phyloP scores from a whole-genome alignment of 257 asterid species.

The Solanum raphanifolium region DNA sequence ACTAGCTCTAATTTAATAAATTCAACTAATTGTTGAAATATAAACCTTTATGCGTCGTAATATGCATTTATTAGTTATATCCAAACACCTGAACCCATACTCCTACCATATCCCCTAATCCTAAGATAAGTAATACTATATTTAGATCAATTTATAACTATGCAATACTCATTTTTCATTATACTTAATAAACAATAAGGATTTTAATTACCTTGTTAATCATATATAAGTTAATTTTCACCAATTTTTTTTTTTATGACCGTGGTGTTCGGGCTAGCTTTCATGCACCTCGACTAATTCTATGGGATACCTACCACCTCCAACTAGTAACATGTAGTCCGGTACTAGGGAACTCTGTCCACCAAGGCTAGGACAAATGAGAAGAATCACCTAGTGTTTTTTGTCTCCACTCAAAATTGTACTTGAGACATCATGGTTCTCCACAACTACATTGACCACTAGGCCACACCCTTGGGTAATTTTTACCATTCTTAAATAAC shows the following conservation, averaged over 20 bases:
- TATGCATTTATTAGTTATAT: background rate
- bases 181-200: background rate
- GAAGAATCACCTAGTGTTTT: too few relatives aligned
- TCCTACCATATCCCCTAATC: background rate
- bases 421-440: too few relatives aligned
- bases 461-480: background rate
- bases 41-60: background rate
- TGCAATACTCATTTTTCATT: background rate
- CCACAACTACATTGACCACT: too few relatives aligned
- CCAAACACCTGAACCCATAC: background rate
- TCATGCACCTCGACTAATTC: too few relatives aligned
- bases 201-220: background rate
- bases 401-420: too few relatives aligned
- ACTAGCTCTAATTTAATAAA: background rate
- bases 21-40: background rate
- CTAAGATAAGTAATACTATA: background rate
- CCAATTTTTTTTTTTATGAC: too few relatives aligned
- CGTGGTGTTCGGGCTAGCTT: too few relatives aligned
- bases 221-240: background rate
- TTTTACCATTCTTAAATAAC: background rate
- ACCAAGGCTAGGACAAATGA: too few relatives aligned
- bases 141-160: background rate
- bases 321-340: too few relatives aligned
- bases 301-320: too few relatives aligned
- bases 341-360: too few relatives aligned